A percentile compares a stretch with the other conserved stretches of the same genome.
Conservation (phyloP, 257 asterid species). For the Rhazya stricta region DNA sequence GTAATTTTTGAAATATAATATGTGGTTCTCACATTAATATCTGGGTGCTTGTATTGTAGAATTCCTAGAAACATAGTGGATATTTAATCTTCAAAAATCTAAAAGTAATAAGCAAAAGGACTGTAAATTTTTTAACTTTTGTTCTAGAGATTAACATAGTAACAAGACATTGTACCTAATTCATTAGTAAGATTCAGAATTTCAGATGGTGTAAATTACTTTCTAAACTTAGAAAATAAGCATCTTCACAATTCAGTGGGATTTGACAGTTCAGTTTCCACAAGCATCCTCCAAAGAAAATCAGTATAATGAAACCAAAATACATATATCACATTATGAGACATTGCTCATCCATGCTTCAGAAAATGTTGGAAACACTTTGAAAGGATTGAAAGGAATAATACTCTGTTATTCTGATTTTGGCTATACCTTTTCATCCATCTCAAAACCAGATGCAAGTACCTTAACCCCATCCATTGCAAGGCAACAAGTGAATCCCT, state of each 20-base stretch:
- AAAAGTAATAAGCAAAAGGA: neutral
- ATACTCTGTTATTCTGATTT: neutral
- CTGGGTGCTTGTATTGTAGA: too few species aligned
- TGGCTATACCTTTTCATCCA: conserved; percentile 60
- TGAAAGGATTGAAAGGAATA: neutral
- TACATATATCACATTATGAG: neutral
- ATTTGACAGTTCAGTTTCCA: neutral
- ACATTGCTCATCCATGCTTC: neutral
- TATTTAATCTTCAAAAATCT: too few species aligned
- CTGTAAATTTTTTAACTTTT: neutral
- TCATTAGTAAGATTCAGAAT: too few species aligned
- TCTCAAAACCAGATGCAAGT: conserved; percentile 83
- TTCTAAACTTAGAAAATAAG: neutral
- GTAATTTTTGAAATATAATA: too few species aligned
- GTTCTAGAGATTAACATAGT: neutral
- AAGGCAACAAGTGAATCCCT: conserved; percentile 92
- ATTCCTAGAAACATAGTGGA: too few species aligned
- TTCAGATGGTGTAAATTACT: neutral
- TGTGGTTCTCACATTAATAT: too few species aligned
- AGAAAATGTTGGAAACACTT: neutral
- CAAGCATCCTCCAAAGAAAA: neutral
- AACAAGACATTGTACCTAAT: neutral
- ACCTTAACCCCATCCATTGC: conserved; percentile 92
- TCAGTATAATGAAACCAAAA: neutral
- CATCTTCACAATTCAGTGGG: neutral